Base-by-base conservation (phyloP, 345 rosid genomes). In the Viola odorata region DNA sequence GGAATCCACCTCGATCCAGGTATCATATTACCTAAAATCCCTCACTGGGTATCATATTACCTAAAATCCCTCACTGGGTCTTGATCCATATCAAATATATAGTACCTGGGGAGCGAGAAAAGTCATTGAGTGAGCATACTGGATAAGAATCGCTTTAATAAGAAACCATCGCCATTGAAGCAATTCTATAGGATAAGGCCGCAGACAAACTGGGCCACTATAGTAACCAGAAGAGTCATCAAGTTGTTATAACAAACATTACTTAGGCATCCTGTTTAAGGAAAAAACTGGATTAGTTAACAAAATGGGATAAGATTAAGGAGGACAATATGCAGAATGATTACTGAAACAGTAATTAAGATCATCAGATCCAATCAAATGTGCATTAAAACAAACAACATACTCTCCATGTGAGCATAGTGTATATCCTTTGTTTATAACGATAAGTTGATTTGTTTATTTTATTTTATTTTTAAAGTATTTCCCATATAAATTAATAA, bases 81-180 rank as follows among this genome's bases (percentile, higher is more conserved):
- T n/a, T n/a, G n/a, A n/a, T n/a, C n/a, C n/a, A n/a, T n/a, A n/a
- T n/a, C n/a, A n/a, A n/a, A n/a, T n/a, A n/a, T n/a, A n/a, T 4
- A 55, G 55, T 74, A 94, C 99, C 96, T 94, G 99, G 3, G 87
- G 41, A 3, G 88, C 77, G 58, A 94, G 97, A 72, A 94, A 75
- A 56, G 97, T 87, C 99, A 94, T 87, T 0, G 96, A 90, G 55
- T 87, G 63, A 7, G 84, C 64, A 71, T 86, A 94, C 72, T 87
- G 91, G 96, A 94, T 90, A 40, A 94, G 59, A 57, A 89, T 82
- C 40, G 96, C 96, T 75, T 89, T 94, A 53, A 89, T 94, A 78
- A 65, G 90, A 94, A 57, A 89, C 99, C 99, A 94, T 94, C 4
- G 96, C 95, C 99, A 94, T 94, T 0, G 97, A 94, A 73, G 91